Evolutionary conservation across 2,329 filamentous ascomycete genomes (phyloP), one percentile per base, ranked within the genome.

Genomic region (Alternaria postmessia): DNA sequence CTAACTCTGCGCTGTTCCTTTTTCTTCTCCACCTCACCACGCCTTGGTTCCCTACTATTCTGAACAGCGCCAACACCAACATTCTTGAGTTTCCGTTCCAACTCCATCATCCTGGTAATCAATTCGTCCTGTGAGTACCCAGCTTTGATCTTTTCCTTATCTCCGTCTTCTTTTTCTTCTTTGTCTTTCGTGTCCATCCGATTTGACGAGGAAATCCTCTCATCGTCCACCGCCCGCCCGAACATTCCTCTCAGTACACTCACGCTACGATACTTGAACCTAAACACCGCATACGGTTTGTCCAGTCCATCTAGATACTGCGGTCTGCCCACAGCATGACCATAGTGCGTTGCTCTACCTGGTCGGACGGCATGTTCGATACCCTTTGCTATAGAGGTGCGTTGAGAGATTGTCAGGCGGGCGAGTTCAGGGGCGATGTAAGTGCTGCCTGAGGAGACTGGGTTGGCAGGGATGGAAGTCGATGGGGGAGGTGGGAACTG

Each of bases 201-300:
- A 26, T 26, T 26, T 0, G 24, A 0, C 6, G 0, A 0, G 24
- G 24, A 7, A 26, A 26, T 26, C 24, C 24, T 26, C 24, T 26
- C 24, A 26, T 26, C 24, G 24, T 2, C 20, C 2, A 14, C 16
- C 34, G 7, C 34, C 20, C 18, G 32, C 3, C 63, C 65, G 47
- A 81, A 67, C 32, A 82, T 75, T 42, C 71, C 63, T 62, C 76
- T 70, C 32, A 83, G 64, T 16, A 71, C 57, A 3, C 48, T 52
- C 47, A 57, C 58, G 18, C 73, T 78, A 3, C 81, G 76, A 59
- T 83, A 84, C 54, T 81, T 81, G 76, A 84, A 84, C n/a, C 76
- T 75, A 66, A 84, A 84, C 11, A 83, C 78, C 0, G 81, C 82
- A 59, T 82, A 84, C 24, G 76, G 74, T 16, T 54, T 66, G 1